Percentiles rank a stretch among this genome's conserved stretches.
Conservation (phyloP, 805 yeast species). For the Candida methanosorbosa region DNA sequence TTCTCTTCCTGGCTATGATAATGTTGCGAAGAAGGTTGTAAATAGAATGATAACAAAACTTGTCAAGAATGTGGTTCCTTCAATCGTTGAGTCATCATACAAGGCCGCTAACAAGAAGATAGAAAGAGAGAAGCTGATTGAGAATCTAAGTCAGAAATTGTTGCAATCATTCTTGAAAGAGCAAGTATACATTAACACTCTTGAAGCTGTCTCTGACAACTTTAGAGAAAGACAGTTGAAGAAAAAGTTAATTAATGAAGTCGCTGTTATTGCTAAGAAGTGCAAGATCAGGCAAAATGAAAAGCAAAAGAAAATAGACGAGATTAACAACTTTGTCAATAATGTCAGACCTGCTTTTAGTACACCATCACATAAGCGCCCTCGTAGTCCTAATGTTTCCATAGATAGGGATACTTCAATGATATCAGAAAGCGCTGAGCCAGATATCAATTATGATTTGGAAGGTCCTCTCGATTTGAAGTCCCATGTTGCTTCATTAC, state of each 20-base stretch:
- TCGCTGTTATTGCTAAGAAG: slow-evolving; percentile 22
- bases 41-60: slow-evolving; percentile 15
- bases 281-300: slow-evolving; percentile 16
- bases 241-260: slow-evolving; percentile 18
- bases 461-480: too few species aligned
- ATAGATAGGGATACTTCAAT: too few species aligned
- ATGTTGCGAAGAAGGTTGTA: slow-evolving; percentile 21
- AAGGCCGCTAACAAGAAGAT: slow-evolving; percentile 3
- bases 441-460: too few species aligned
- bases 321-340: slow-evolving; percentile 20
- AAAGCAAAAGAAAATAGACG: slow-evolving; percentile 31
- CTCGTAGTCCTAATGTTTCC: too few species aligned
- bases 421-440: too few species aligned
- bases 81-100: slow-evolving; percentile 12
- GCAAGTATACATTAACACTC: slow-evolving; percentile 32
- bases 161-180: slow-evolving; percentile 57
- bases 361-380: too few species aligned
- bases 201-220: slow-evolving; percentile 38
- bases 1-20: slow-evolving; percentile 16
- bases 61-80: slow-evolving; percentile 19
- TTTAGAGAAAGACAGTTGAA: slow-evolving; percentile 26
- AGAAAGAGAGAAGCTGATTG: slow-evolving; percentile 21
- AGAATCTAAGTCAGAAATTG: slow-evolving; percentile 39
- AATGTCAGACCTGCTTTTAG: slow-evolving; percentile 19
- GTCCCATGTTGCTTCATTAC: too few species aligned